Evolutionary conservation across 768 basidiomycete genomes (phyloP).

Genomic region (Austroboletus eburneus): DNA sequence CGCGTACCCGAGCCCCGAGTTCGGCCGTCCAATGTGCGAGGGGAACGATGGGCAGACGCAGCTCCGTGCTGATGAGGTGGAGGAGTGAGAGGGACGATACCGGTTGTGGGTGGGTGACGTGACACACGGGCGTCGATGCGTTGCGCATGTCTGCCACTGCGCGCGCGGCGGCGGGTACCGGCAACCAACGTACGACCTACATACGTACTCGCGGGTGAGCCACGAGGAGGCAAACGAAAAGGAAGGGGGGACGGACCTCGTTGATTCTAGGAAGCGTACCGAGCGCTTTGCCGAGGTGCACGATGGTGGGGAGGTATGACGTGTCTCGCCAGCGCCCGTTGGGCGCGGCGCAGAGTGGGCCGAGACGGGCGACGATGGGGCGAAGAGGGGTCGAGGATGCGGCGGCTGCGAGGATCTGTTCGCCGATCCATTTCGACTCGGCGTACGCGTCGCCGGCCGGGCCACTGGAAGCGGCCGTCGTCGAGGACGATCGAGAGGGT

Average conservation of each 20-base stretch:
- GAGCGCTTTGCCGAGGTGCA: slow-evolving; percentile 18
- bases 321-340: slow-evolving; percentile 38
- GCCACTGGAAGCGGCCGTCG: slow-evolving; percentile 5
- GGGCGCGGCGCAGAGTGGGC: slow-evolving; percentile 33
- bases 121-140: slow-evolving; percentile 2
- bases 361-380: slow-evolving; percentile 33
- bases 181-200: slow-evolving; percentile 15
- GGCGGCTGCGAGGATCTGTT: slow-evolving; percentile 21
- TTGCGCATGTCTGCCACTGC: slow-evolving; percentile 17
- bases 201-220: background rate
- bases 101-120: slow-evolving; percentile 13
- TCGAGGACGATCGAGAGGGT: too few species aligned
- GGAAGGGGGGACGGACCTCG: slow-evolving; percentile 15
- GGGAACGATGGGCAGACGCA: slow-evolving; percentile 9
- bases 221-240: background rate
- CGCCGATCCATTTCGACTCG: slow-evolving; percentile 23
- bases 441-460: slow-evolving; percentile 9
- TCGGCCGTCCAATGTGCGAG: slow-evolving; percentile 10
- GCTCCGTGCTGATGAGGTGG: slow-evolving; percentile 1
- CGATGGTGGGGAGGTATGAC: slow-evolving; percentile 36
- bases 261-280: slow-evolving; percentile 17
- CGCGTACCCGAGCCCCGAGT: slow-evolving; percentile 5
- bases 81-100: slow-evolving; percentile 9
- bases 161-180: slow-evolving; percentile 8
- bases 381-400: slow-evolving; percentile 16